Evolutionary conservation across 495 filamentous ascomycete species (phyloP).

Genomic region (Podospora appendiculata): DNA sequence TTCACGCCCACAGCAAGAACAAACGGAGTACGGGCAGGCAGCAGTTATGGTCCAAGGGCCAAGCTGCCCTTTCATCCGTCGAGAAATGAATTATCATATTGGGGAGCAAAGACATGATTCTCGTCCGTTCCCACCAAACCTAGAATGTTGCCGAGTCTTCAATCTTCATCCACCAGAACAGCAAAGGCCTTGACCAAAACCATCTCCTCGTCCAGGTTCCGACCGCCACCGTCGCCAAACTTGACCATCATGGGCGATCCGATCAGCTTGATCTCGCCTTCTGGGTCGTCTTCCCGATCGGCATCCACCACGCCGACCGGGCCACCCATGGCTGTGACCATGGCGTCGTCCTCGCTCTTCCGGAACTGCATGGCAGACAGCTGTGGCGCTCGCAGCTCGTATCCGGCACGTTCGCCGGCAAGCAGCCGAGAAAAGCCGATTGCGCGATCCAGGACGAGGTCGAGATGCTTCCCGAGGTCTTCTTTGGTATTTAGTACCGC

Average conservation of each 20-base stretch:
- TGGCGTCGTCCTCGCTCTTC: neutral
- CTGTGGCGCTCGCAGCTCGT: neutral
- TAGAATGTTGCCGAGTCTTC: neutral
- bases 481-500: neutral
- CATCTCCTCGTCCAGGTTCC: slow-evolving; percentile 1
- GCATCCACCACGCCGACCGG: neutral
- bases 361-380: neutral
- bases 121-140: too few relatives aligned
- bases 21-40: too few relatives aligned
- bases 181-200: slow-evolving; percentile 1
- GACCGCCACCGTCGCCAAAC: neutral
- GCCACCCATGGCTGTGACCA: neutral
- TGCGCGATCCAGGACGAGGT: neutral
- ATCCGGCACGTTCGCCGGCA: neutral
- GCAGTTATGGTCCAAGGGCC: too few relatives aligned
- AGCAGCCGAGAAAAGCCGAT: neutral
- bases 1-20: too few relatives aligned
- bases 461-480: neutral
- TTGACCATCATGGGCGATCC: slow-evolving; percentile 1
- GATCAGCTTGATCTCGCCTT: neutral
- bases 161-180: neutral
- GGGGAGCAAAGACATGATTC: too few relatives aligned
- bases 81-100: too few relatives aligned
- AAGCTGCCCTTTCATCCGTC: too few relatives aligned
- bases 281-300: neutral